phyloP scores from a whole-genome alignment of 495 filamentous ascomycete species.

The Rhizodiscina lignyota region DNA sequence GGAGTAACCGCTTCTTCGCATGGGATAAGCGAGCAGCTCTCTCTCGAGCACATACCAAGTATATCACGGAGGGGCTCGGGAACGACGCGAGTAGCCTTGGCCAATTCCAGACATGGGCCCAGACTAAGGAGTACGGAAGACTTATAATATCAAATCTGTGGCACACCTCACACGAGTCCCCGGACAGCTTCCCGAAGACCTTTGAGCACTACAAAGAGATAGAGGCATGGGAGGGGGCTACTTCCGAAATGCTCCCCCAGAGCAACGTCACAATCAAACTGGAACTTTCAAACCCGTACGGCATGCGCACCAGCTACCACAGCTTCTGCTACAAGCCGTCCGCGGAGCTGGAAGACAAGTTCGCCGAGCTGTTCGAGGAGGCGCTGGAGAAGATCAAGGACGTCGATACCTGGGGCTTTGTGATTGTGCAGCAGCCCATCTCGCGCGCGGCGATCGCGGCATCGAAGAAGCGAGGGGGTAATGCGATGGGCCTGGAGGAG shows the following conservation, averaged over 20 bases:
- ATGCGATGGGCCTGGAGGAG: not conserved
- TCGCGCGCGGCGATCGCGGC: not conserved
- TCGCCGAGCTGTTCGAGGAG: not conserved
- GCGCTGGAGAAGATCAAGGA: not conserved
- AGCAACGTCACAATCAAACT: not conserved
- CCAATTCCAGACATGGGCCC: no score
- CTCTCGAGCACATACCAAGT: not conserved
- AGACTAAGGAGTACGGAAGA: no score
- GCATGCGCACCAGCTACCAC: not conserved
- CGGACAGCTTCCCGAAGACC: not conserved
- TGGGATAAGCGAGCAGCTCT: not conserved
- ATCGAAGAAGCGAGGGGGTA: not conserved
- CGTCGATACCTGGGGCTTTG: not conserved
- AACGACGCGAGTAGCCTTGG: not conserved
- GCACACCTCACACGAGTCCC: no score
- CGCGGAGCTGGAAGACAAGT: not conserved
- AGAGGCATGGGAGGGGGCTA: not conserved
- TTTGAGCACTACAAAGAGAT: slow-evolving; percentile 2
- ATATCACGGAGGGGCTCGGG: not conserved
- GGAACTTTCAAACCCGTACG: not conserved
- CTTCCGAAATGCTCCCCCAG: not conserved
- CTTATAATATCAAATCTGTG: no score
- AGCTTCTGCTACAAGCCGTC: not conserved
- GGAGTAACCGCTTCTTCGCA: not conserved
- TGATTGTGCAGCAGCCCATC: not conserved